Base-by-base conservation (phyloP, 805 yeast species). In the Brettanomyces naardenensis region DNA sequence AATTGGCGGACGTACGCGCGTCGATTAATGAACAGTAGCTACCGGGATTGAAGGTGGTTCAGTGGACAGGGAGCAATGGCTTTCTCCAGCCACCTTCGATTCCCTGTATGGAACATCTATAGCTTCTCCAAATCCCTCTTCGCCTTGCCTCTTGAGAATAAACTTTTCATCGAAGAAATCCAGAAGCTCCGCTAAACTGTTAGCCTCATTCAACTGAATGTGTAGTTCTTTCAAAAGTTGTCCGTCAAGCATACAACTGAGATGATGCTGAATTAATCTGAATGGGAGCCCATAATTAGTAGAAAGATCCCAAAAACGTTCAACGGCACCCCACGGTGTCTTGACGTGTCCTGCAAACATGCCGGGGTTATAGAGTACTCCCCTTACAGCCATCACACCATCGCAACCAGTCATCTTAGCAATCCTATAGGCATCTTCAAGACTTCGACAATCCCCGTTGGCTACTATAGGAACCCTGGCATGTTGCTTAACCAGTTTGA, bases 321-420 rank as follows among this genome's bases (percentile, higher is more conserved):
- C 98, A 5, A 92, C 63, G 6, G 95, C 90, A 5, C 80, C 75
- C 97, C 97, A 92, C 3, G 97, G 96, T 2, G 95, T 80, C 37
- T 62, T 66, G 0, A 65, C 64, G 52, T 58, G 73, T 0, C 95
- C 95, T 2, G 83, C 73, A 61, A 92, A 92, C 46, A 92, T 51
- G 0, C 89, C 95, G 0, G 98, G 98, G 56, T 92, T 92, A 21
- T 73, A 65, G 36, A 92, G 62, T 3, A 86, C 65, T 0, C 98
- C 98, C 44, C 98, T 65, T 1, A 85, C 98, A 3, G 97, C 81
- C 98, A 92, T 92, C 6, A 92, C 83, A 6, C 97, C 98, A 54
- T 86, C 92, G 29, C 77, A 87, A 1, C 82, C 81, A 0, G 97
- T 88, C 36, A 56, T 55, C 10, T 71, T 62, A 0, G 75, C 74